Conservation (phyloP, 805 yeast genomes). For the Spathaspora arborariae region DNA sequence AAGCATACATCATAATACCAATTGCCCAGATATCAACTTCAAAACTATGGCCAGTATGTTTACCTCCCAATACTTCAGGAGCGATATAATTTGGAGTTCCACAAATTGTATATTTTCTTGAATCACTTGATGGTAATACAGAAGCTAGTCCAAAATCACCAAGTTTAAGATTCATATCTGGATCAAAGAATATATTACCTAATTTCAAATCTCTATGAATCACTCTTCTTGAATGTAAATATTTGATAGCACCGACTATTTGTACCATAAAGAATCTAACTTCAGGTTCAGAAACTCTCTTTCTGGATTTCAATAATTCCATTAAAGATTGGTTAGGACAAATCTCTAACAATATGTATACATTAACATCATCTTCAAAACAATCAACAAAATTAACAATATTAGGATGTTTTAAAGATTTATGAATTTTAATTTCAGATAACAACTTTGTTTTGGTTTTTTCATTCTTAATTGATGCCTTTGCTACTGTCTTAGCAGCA, state of each 20-base stretch:
- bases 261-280: constrained; percentile 87
- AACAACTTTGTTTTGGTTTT: constrained; percentile 83
- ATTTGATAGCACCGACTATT: constrained; percentile 88
- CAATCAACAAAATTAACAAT: constrained; percentile 93
- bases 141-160: constrained; percentile 99
- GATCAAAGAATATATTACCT: constrained; percentile 93
- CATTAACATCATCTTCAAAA: constrained; percentile 94
- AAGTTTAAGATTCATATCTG: constrained; percentile 87
- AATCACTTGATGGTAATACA: constrained; percentile 62
- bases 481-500: constrained; percentile 98
- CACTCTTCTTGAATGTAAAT: constrained; percentile 87
- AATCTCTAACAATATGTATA: constrained; percentile 87
- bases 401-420: constrained; percentile 81
- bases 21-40: constrained; percentile 98
- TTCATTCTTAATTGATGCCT: constrained; percentile 85
- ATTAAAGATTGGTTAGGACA: constrained; percentile 93
- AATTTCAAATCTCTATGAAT: constrained; percentile 94
- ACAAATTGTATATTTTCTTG: constrained; percentile 88
- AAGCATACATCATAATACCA: constrained; percentile 94
- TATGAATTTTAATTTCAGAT: constrained; percentile 94
- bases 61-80: constrained; percentile 93
- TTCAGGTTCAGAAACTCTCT: constrained; percentile 85
- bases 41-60: constrained; percentile 82
- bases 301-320: constrained; percentile 86
- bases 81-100: constrained; percentile 99